phyloP scores from a whole-genome alignment of 768 basidiomycete species.

The Phaeolepiota aurea region DNA sequence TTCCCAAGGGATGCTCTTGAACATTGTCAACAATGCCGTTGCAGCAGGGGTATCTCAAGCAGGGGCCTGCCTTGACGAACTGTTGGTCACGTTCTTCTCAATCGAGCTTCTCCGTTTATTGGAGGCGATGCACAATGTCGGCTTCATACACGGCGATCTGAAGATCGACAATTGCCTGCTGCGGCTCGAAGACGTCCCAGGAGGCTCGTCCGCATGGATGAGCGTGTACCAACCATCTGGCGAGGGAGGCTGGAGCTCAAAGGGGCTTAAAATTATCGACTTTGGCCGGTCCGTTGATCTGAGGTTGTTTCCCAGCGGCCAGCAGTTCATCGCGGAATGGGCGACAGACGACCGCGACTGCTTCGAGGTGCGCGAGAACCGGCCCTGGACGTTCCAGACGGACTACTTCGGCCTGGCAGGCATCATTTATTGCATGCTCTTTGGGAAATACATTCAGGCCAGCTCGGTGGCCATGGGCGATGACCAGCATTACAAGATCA shows the following conservation, averaged over 20 bases:
- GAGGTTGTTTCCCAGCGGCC: slow-evolving; percentile 66
- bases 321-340: slow-evolving; percentile 86
- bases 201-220: slow-evolving; percentile 62
- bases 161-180: slow-evolving; percentile 99
- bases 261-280: slow-evolving; percentile 92
- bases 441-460: slow-evolving; percentile 90
- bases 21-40: slow-evolving; percentile 81
- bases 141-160: slow-evolving; percentile 95
- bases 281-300: slow-evolving; percentile 95
- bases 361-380: slow-evolving; percentile 75
- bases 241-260: slow-evolving; percentile 74
- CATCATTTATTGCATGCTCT: slow-evolving; percentile 92
- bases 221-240: slow-evolving; percentile 72
- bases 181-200: slow-evolving; percentile 77
- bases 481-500: slow-evolving; percentile 48
- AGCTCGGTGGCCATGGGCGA: slow-evolving; percentile 37
- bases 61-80: slow-evolving; percentile 81
- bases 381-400: slow-evolving; percentile 89
- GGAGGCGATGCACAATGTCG: slow-evolving; percentile 71
- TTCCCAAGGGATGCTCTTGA: slow-evolving; percentile 86
- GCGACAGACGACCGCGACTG: slow-evolving; percentile 86
- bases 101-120: slow-evolving; percentile 80
- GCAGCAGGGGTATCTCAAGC: slow-evolving; percentile 71
- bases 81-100: slow-evolving; percentile 91
- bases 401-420: slow-evolving; percentile 97